Conservation (phyloP, 2,329 filamentous ascomycete species). For the Chrysoporthe deuterocubensis region DNA sequence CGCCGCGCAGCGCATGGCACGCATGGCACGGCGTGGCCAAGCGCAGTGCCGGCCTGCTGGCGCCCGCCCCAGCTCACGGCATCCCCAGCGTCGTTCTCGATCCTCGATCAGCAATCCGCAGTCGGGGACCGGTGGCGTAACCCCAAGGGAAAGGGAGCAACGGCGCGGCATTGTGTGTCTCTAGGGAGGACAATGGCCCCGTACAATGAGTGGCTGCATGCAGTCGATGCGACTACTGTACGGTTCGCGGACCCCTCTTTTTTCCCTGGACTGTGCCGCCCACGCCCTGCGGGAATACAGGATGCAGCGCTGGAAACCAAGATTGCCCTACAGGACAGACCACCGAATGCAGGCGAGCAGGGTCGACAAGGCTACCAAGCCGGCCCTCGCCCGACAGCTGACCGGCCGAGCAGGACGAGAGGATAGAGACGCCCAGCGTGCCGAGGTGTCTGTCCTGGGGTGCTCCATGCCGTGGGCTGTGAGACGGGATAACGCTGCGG, state of each 20-base stretch:
- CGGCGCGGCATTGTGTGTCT: slow-evolving; percentile 6
- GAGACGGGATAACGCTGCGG: background rate
- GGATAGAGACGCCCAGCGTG: background rate
- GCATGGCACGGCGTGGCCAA: background rate
- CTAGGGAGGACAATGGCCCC: slow-evolving; percentile 1
- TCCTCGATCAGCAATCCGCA: background rate
- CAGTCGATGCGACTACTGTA: background rate
- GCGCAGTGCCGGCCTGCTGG: background rate
- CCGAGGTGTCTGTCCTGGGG: background rate
- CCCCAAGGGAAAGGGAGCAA: background rate
- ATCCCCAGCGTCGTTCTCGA: background rate
- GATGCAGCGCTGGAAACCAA: background rate
- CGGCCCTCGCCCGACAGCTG: background rate
- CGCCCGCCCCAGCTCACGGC: background rate
- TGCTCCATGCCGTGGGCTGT: background rate
- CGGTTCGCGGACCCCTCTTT: background rate
- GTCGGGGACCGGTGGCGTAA: slow-evolving; percentile 1
- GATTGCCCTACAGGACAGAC: background rate
- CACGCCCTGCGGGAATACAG: slow-evolving; percentile 1
- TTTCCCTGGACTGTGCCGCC: background rate
- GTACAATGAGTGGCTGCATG: slow-evolving; percentile 7
- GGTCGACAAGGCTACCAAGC: background rate
- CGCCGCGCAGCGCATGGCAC: background rate
- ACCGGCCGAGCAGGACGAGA: background rate
- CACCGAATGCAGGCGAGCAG: background rate